These are phyloP conservation scores for Dendrothele bispora DNA, from an alignment of 768 basidiomycete species.

Conservation along the genomic window DNA sequence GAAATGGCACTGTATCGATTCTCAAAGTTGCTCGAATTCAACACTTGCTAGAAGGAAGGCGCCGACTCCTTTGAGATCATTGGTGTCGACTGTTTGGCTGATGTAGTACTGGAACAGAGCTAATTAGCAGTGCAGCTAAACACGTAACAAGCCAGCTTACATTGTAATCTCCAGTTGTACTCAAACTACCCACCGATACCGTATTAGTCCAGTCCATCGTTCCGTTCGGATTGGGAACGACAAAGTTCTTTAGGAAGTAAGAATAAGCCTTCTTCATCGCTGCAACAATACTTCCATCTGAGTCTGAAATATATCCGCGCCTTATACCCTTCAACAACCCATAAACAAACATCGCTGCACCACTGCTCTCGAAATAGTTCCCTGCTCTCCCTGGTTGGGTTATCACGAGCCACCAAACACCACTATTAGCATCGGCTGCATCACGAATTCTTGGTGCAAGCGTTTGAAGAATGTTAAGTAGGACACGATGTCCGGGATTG, in stretches of 20 bases:
- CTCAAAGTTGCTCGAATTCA: constrained; percentile 44
- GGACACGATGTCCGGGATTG: constrained; percentile 24
- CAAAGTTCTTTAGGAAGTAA: constrained; percentile 41
- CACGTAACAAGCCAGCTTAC: constrained; percentile 20
- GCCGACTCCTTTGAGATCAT: constrained; percentile 48
- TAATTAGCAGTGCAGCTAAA: neutral
- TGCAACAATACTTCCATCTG: constrained; percentile 35
- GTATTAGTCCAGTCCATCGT: constrained; percentile 48
- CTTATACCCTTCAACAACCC: constrained; percentile 44
- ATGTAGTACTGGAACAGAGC: constrained; percentile 40
- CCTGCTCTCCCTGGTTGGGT: constrained; percentile 42
- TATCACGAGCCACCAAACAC: constrained; percentile 54
- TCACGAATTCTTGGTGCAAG: constrained; percentile 35
- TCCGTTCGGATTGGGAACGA: constrained; percentile 39
- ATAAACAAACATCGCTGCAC: constrained; percentile 46
- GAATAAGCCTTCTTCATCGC: constrained; percentile 41
- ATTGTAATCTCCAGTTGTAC: constrained; percentile 34
- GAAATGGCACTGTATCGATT: no score
- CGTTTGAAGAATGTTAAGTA: constrained; percentile 32
- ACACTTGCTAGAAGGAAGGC: constrained; percentile 47
- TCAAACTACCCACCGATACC: constrained; percentile 46
- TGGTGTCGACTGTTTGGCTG: constrained; percentile 34
- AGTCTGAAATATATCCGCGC: constrained; percentile 37
- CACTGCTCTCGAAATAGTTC: constrained; percentile 54
- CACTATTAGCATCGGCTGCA: constrained; percentile 37